Evolutionary conservation across 1,284 basidiomycete genomes (phyloP), one percentile per base, ranked within the genome.

Genomic region (Hypsizygus ulmarius): DNA sequence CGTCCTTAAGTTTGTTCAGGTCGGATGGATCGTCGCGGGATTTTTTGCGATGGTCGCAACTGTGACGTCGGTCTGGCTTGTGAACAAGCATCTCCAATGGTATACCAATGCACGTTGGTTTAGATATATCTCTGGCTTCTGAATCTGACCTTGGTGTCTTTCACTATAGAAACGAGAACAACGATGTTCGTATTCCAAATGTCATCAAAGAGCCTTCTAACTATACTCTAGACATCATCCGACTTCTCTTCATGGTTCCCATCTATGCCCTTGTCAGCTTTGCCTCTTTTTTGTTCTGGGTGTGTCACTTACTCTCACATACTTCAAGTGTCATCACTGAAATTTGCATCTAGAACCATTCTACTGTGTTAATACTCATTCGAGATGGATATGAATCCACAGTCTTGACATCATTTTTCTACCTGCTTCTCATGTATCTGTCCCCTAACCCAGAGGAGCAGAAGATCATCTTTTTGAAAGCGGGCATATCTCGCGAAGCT

Each of bases 211-310:
- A 3, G 3, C 15, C 34, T 50, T 48, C 41, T 46, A 29, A 51
- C 27, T 37, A 25, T 35, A 11, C 12, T 29, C 7, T 51, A 86
- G 83, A 84, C 59, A 84, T 85, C 51, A 74, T 89, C 28, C 80
- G 88, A 1, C 72, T 91, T 12, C 73, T 92, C 18, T 80, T 91
- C 65, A 84, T 92, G 83, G 85, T 89, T 2, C 87, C 88, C 3
- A 73, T 90, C 32, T 90, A 90, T 61, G 81, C 84, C 11, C 63
- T 78, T 29, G 79, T 87, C 64, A 82, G 81, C 57, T 76, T 83
- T 47, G 74, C 79, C 1, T 84, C 84, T 2, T 90, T 84, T 65
- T 66, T 88, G 29, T 88, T 83, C 67, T 89, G 82, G 83, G 82
- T 82, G 57, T 51, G 72, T 64, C 43, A 25, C 7, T 25, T 7